Base-by-base conservation (phyloP, 176 grass and related monocot species). In the Metroxylon sagu region DNA sequence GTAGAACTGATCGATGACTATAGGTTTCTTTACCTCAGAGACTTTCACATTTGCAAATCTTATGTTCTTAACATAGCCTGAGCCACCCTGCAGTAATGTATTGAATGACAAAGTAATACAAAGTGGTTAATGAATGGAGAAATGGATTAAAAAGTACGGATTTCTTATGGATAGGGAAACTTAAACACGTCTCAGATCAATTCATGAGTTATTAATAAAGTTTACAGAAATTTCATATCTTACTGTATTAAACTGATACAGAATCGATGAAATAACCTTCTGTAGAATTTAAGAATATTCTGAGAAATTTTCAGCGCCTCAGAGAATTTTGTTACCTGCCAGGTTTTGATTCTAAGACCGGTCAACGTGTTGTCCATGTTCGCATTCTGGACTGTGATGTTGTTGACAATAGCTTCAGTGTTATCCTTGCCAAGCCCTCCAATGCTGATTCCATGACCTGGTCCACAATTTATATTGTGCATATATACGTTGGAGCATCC, bases 1-100 rank as follows among this genome's bases (percentile, higher is more conserved):
- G 71, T 85, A 90, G 56, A 78, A 90, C 50, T 85, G 86, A 43
- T 90, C 67, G 71, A 90, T 90, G 31, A 85, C 53, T 60, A 90
- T 76, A 25, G 86, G 75, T 26, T 62, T 85, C 76, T 49, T 16
- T 48, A 90, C 86, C 18, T 53, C 61, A 6, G 77, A 66, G 15
- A 85, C 62, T 48, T 68, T 62, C 28, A 90, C 71, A 49, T 54
- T 64, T n/a, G 66, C 10, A 55, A 84, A 90, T 17, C 62, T 61
- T 10, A 90, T 57, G 70, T 69, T 60, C 61, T 62, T 76, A 1
- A 79, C 86, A 17, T 49, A 78, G 10, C 86, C 86, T 1, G 74
- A 82, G 4, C 86, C 86, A 4, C 86, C 86, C 86, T 88, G 70
- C 75, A 25, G 4, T 56, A 51, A 12, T n/a, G 8, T 31, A 53